These are phyloP conservation scores for Gautieria morchelliformis DNA, from an alignment of 768 basidiomycete genomes.

Conservation along the genomic window DNA sequence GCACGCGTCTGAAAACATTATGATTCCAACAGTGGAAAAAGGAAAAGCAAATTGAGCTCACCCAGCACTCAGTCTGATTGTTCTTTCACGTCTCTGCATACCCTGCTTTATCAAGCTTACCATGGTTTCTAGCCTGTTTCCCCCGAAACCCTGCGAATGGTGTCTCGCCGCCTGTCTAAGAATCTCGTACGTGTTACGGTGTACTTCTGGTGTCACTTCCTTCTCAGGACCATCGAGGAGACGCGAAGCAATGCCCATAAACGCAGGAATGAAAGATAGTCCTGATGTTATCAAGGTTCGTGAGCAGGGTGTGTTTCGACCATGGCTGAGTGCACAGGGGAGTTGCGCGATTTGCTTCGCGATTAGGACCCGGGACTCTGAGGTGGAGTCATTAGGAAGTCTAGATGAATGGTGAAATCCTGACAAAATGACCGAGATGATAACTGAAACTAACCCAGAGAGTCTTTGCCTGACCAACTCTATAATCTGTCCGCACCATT, in stretches of 20 bases:
- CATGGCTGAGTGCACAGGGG: constrained; percentile 10
- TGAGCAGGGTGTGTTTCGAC: constrained; percentile 20
- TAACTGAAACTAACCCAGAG: constrained; percentile 27
- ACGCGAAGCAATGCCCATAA: constrained; percentile 26
- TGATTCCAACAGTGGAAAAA: neutral
- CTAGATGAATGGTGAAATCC: constrained; percentile 18
- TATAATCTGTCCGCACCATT: constrained; percentile 36
- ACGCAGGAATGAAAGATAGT: constrained; percentile 17
- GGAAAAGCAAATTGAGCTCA: constrained; percentile 22
- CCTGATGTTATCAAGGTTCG: neutral
- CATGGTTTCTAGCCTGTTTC: constrained; percentile 20
- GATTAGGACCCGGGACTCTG: constrained; percentile 17
- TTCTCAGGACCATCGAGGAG: constrained; percentile 39
- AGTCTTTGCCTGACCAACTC: constrained; percentile 36
- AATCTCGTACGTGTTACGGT: constrained; percentile 32
- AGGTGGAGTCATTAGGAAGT: constrained; percentile 24
- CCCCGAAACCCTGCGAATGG: constrained; percentile 18
- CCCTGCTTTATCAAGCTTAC: constrained; percentile 36
- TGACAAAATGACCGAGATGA: neutral
- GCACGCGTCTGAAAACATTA: constrained; percentile 30
- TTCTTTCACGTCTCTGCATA: constrained; percentile 44
- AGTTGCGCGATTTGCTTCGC: constrained; percentile 3
- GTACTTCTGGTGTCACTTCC: constrained; percentile 39
- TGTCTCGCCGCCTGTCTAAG: constrained; percentile 35
- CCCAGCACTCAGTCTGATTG: constrained; percentile 61